Evolutionary conservation across 257 asterid species (phyloP).

Genomic region (Eustoma russellianum): DNA sequence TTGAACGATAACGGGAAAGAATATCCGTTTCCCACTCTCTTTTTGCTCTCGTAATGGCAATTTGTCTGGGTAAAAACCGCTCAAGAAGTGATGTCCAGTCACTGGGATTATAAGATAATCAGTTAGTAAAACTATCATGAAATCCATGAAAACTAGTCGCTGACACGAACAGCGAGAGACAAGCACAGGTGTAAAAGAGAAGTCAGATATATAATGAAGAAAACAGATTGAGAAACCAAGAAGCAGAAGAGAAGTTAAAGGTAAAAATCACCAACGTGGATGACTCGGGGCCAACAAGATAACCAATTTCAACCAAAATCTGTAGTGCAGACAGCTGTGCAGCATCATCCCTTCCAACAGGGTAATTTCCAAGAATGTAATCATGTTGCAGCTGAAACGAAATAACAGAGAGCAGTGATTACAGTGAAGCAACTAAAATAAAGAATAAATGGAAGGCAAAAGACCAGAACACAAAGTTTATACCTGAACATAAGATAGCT

Average conservation of each 20-base stretch:
- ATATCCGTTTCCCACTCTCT: conserved; percentile 94
- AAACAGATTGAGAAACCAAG: neutral
- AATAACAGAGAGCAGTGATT: conserved; percentile 6
- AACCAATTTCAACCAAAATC: conserved; percentile 87
- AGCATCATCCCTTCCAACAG: conserved; percentile 98
- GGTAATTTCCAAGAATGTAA: conserved; percentile 86
- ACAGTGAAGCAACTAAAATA: neutral
- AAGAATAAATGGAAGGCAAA: neutral
- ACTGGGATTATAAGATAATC: conserved; percentile 27
- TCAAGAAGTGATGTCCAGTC: conserved; percentile 95
- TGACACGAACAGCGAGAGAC: neutral
- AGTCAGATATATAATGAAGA: neutral
- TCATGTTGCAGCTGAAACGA: conserved; percentile 87
- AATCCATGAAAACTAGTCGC: too few species aligned
- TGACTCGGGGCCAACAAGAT: conserved; percentile 66
- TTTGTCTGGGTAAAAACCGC: conserved; percentile 81
- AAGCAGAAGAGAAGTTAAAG: conserved; percentile 3
- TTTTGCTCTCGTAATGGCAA: conserved; percentile 88
- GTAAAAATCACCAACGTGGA: conserved; percentile 65
- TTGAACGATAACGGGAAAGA: conserved; percentile 74
- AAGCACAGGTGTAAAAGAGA: neutral
- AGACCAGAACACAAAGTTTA: conserved; percentile 8
- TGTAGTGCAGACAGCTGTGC: conserved; percentile 97
- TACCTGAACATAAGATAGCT: conserved; percentile 90
- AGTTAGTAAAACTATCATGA: too few species aligned